Evolutionary conservation across 2,329 filamentous ascomycete species (phyloP).

Genomic region (Achaetomium macrosporum): DNA sequence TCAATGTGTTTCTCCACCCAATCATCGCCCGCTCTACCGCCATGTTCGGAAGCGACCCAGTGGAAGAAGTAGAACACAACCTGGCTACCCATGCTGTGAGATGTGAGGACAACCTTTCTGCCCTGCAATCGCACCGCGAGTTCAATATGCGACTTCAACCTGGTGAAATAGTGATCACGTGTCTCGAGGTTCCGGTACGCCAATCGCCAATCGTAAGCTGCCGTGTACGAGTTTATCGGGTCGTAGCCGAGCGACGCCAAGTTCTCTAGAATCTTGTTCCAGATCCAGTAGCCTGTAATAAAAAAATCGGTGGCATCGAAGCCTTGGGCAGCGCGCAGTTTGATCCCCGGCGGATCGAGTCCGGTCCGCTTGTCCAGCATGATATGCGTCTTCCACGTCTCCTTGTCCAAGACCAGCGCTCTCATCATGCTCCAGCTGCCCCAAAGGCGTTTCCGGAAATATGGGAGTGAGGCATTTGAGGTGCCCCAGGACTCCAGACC

Average conservation of each 20-base stretch:
- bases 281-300: slow-evolving; percentile 91
- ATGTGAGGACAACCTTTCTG: slow-evolving; percentile 78
- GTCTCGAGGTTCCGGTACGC: slow-evolving; percentile 85
- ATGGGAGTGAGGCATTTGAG: slow-evolving; percentile 72
- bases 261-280: slow-evolving; percentile 98
- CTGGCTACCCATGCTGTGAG: slow-evolving; percentile 97
- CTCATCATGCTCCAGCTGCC: slow-evolving; percentile 99
- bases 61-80: slow-evolving; percentile 77
- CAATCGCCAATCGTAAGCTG: slow-evolving; percentile 84
- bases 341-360: slow-evolving; percentile 82
- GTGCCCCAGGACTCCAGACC: slow-evolving; percentile 97
- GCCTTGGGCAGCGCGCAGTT: slow-evolving; percentile 86
- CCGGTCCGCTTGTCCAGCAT: slow-evolving; percentile 93
- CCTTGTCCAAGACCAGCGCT: slow-evolving; percentile 86
- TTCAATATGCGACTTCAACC: slow-evolving; percentile 86
- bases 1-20: slow-evolving; percentile 92
- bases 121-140: slow-evolving; percentile 65
- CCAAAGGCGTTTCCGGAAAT: slow-evolving; percentile 93
- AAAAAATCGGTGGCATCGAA: slow-evolving; percentile 98
- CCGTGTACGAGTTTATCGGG: slow-evolving; percentile 66
- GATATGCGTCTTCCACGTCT: slow-evolving; percentile 90
- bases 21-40: slow-evolving; percentile 71
- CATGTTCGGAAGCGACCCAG: slow-evolving; percentile 71
- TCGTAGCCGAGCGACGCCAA: slow-evolving; percentile 94
- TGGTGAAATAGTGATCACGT: slow-evolving; percentile 89